Percentiles rank a stretch among this genome's conserved stretches.
These are phyloP conservation scores for Thraustochytrium striatum DNA, from an alignment of 352 stramenopile genomes.

Conservation along the genomic window DNA sequence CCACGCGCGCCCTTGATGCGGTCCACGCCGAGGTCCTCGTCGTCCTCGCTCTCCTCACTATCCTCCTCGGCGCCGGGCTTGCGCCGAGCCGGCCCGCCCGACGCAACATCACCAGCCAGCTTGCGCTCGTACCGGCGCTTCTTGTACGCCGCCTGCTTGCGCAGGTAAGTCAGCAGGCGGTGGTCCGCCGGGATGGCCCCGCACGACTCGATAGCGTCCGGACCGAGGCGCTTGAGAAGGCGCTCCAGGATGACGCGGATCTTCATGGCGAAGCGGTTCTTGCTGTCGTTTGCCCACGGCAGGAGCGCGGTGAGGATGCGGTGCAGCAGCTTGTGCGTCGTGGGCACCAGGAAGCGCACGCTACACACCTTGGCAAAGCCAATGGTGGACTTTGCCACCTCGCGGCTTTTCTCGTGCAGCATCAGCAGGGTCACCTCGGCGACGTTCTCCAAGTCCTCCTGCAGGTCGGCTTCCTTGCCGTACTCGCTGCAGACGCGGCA, in stretches of 20 bases:
- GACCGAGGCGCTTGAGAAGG: constrained; percentile 47
- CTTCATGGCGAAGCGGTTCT: constrained; percentile 50
- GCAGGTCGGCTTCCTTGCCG: constrained; percentile 10
- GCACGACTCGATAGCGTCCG: background rate
- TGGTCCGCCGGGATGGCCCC: constrained; percentile 5
- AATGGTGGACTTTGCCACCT: constrained; percentile 51
- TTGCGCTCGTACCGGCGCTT: constrained; percentile 18
- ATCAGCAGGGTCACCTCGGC: constrained; percentile 53
- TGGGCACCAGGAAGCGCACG: constrained; percentile 41
- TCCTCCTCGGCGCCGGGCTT: constrained; percentile 62
- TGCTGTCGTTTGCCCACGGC: constrained; percentile 46
- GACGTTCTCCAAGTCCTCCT: constrained; percentile 60
- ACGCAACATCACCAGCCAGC: background rate
- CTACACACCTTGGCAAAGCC: constrained; percentile 50
- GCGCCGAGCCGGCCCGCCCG: constrained; percentile 20
- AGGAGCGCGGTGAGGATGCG: constrained; percentile 15
- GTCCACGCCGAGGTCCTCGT: constrained; percentile 60
- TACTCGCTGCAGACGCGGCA: constrained; percentile 40
- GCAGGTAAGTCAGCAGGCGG: constrained; percentile 25
- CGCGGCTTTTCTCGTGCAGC: constrained; percentile 49
- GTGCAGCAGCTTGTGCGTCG: constrained; percentile 28
- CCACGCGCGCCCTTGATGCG: constrained; percentile 64
- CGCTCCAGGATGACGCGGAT: constrained; percentile 49
- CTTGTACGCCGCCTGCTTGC: constrained; percentile 38
- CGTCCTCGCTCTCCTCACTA: constrained; percentile 69